Percentiles rank a stretch among this genome's conserved stretches.
Conservation (phyloP, 345 rosid species). For the Corchorus capsularis region DNA sequence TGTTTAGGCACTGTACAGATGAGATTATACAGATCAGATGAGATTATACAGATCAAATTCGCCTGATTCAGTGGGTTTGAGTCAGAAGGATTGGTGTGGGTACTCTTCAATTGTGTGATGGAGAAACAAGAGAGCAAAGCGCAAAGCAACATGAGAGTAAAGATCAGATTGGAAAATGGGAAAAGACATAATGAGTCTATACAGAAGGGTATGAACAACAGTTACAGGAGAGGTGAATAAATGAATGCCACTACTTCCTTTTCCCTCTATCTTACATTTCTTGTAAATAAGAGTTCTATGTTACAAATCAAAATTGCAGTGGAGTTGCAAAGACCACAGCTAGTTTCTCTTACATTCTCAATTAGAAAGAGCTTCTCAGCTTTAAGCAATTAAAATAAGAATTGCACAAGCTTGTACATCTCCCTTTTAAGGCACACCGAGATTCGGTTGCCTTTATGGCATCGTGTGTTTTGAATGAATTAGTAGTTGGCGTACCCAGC, state of each 20-base stretch:
- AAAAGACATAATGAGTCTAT: not conserved
- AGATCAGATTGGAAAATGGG: not conserved
- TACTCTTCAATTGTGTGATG: too few species aligned
- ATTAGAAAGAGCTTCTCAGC: constrained; percentile 28
- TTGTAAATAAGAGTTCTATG: constrained; percentile 44
- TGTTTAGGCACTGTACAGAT: too few species aligned
- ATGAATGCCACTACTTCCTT: constrained; percentile 38
- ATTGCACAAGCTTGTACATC: constrained; percentile 29
- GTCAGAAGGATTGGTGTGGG: too few species aligned
- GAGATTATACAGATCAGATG: too few species aligned
- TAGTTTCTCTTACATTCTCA: constrained; percentile 35
- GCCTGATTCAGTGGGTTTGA: too few species aligned
- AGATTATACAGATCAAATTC: too few species aligned
- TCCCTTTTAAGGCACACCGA: constrained; percentile 15
- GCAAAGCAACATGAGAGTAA: not conserved
- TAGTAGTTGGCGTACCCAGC: constrained; percentile 17
- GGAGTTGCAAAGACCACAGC: constrained; percentile 32
- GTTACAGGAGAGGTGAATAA: constrained; percentile 31
- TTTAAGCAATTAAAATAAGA: constrained; percentile 26
- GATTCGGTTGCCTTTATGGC: constrained; percentile 14
- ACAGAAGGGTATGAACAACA: constrained; percentile 5
- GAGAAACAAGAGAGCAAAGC: not conserved
- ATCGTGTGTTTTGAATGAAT: constrained; percentile 30
- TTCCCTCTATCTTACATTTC: constrained; percentile 44
- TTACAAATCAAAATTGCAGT: constrained; percentile 60